Evolutionary conservation across 768 basidiomycete species (phyloP), one percentile per base, ranked within the genome.

Genomic region (Chiua virens): DNA sequence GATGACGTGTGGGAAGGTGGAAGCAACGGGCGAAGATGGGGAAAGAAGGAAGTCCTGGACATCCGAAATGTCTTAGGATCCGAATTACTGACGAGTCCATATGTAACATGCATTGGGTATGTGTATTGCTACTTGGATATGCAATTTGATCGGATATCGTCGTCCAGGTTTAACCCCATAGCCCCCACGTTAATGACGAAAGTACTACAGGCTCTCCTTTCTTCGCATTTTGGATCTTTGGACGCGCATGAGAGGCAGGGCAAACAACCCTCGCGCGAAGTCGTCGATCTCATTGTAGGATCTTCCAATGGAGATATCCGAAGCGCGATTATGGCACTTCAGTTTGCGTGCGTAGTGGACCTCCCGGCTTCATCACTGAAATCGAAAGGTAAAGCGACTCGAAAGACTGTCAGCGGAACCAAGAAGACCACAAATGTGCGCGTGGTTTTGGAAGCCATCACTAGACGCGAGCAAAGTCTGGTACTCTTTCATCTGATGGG

Each of bases 401-500:
- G 71, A 39, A 62, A 71, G 64, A 71, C 52, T 25, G 49, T 38
- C 22, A 53, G 51, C 8, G 50, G 51, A 34, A 41, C 52, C 56
- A 61, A 44, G 34, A 36, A 54, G 51, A 42, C 59, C 51, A 11
- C 62, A 5, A 57, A 37, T 22, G 57, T 57, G 0, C 66, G 69
- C 13, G 67, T 72, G 4, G 67, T 86, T 15, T 64, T 97, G 56
- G 87, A 92, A 59, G 81, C 84, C 1, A 78, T 93, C 1, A 90
- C 92, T 20, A 73, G 86, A 50, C 75, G 92, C 47, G 97, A 99
- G 62, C 87, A 92, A 60, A 89, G 84, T 53, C 73, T 99, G 15
- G 83, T 82, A 10, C 71, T 99, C 45, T 99, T 99, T 65, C 97
- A 98, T 70, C 70, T 98, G 17, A 74, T 99, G 43, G 97, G 97